Conservation (phyloP, 2,329 filamentous ascomycete genomes). For the Lecanosticta acicola region DNA sequence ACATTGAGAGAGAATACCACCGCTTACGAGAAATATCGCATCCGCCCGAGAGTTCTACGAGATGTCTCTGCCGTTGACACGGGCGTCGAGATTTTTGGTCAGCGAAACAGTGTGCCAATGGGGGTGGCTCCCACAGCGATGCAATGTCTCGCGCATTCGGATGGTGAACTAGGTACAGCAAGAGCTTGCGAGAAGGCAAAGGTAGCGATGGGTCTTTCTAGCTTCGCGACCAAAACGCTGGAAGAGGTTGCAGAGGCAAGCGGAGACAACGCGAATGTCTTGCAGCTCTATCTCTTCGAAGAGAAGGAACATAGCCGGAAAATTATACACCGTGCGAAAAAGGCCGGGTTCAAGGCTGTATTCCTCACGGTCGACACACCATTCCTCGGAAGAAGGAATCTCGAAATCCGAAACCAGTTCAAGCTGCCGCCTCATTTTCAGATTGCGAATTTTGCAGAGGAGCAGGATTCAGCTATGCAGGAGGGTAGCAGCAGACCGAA, state of each 20-base stretch:
- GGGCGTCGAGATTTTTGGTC: constrained; percentile 44
- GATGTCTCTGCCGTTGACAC: constrained; percentile 39
- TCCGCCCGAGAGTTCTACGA: constrained; percentile 36
- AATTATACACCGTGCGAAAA: constrained; percentile 32
- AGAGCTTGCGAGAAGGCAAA: constrained; percentile 42
- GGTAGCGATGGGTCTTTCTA: constrained; percentile 47
- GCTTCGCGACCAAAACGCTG: constrained; percentile 45
- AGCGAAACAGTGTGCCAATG: constrained; percentile 44
- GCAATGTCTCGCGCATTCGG: constrained; percentile 48
- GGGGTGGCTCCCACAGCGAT: constrained; percentile 52
- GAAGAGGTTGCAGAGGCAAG: constrained; percentile 47
- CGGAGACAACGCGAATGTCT: constrained; percentile 42
- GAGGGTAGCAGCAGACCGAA: constrained; percentile 9
- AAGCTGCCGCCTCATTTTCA: constrained; percentile 33
- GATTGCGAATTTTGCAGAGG: constrained; percentile 33
- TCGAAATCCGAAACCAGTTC: constrained; percentile 53
- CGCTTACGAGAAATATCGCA: constrained; percentile 46
- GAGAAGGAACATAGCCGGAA: constrained; percentile 47
- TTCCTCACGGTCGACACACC: constrained; percentile 55
- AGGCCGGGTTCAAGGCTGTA: constrained; percentile 49
- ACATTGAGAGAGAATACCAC: constrained; percentile 46
- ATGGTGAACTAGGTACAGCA: constrained; percentile 49
- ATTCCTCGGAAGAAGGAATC: constrained; percentile 48
- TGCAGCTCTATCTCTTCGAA: constrained; percentile 53
- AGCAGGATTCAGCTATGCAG: constrained; percentile 3